Percentiles rank a stretch among this genome's conserved stretches.
phyloP scores from a whole-genome alignment of 305 asterid species.

The Fraxinus ornus region DNA sequence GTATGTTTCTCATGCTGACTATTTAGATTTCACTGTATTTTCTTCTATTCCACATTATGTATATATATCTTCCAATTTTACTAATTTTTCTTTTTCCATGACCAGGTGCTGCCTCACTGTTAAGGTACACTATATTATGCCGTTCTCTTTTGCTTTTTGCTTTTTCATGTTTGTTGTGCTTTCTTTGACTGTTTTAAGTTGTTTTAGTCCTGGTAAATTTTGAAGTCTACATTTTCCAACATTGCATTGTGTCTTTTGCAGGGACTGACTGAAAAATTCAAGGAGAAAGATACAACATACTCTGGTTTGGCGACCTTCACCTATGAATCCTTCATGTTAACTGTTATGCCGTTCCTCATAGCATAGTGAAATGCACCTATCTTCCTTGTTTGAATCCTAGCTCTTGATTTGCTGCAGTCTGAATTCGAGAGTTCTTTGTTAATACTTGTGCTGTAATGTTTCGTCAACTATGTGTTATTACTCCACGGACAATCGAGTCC shows the following conservation, averaged over 20 bases:
- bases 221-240: neutral
- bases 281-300: conserved; percentile 81
- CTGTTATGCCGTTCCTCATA: conserved; percentile 81
- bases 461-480: neutral
- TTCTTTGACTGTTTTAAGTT: neutral
- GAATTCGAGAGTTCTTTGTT: neutral
- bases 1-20: conserved; percentile 39
- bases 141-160: neutral
- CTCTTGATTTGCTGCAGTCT: neutral
- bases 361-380: conserved; percentile 40
- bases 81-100: conserved; percentile 27
- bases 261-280: conserved; percentile 96
- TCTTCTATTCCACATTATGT: neutral
- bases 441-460: neutral
- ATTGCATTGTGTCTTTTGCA: neutral
- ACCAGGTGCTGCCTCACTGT: conserved; percentile 96
- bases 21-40: neutral
- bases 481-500: neutral
- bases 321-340: conserved; percentile 84
- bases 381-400: neutral
- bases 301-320: conserved; percentile 85
- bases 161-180: neutral
- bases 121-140: conserved; percentile 22
- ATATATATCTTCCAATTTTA: neutral
- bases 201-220: neutral